Base-by-base conservation (phyloP, 2,329 filamentous ascomycete genomes). In the Davidsoniella virescens region DNA sequence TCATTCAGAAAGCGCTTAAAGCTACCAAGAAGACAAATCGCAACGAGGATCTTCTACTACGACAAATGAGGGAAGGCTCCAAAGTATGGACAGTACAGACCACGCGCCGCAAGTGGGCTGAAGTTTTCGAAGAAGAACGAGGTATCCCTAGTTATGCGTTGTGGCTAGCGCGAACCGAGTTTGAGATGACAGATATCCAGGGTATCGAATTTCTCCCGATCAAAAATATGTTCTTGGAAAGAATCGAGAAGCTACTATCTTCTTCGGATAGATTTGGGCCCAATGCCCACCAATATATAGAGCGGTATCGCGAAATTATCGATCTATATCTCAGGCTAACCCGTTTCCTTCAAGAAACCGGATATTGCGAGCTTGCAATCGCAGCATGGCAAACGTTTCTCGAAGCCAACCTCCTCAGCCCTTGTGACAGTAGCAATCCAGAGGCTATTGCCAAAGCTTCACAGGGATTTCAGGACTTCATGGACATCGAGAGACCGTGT, bases 351-450 rank as follows among this genome's bases (percentile, higher is more conserved):
- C 70, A 78, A 42, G 82, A 94, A 59, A 71, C 83, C 43, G 90
- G 90, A 0, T 94, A 83, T 59, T 68, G 71, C 42, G 90, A 95
- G 60, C 68, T 85, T 26, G 81, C 86, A 1, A 68, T 84, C 2
- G 86, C 81, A 8, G 71, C 82, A 4, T 95, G 90, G 87, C 90
- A 96, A 64, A 84, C 78, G 5, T 58, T 84, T 1, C 64, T 95
- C 0, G 90, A 95, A 59, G 69, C 82, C 48, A 78, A 76, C 16
- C 73, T 87, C 53, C 78, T 77, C 69, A 69, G 2, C 78, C 83
- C 2, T 29, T 29, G 26, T 29, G 26, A 29, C 26, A 29, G 26
- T 29, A 29, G 26, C 26, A 29, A 29, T 29, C 26, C 26, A 29
- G 26, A 29, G 10, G 26, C 26, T 29, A 29, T 29, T 9, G 26